Conservation (phyloP, 331 rosid species). For the Pyracantha coccinea region DNA sequence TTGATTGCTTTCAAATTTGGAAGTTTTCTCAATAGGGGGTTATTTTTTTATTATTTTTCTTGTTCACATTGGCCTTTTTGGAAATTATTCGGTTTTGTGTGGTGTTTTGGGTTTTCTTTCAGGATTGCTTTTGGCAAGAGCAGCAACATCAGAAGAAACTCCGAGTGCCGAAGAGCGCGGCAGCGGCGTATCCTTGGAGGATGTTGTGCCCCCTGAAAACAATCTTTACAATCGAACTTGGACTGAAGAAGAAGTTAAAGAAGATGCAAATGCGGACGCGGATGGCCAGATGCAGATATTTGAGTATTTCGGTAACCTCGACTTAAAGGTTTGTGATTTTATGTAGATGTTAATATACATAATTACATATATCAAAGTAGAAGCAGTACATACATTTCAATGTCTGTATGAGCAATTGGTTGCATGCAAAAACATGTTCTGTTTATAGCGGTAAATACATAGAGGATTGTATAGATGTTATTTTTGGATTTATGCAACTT, state of each 20-base stretch:
- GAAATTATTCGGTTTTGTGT: not conserved
- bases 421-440: not conserved
- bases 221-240: conserved; percentile 17
- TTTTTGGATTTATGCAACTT: not conserved
- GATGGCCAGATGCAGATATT: conserved; percentile 27
- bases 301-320: conserved; percentile 39
- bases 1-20: not conserved
- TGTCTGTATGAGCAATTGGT: not conserved
- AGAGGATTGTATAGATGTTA: not conserved
- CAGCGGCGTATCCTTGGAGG: conserved; percentile 25
- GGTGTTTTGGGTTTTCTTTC: conserved; percentile 6
- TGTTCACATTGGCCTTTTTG: not conserved
- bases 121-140: conserved; percentile 45
- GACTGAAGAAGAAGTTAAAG: conserved; percentile 24
- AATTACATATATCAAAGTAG: not conserved
- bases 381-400: not conserved
- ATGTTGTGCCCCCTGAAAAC: conserved; percentile 25
- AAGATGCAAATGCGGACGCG: conserved; percentile 24
- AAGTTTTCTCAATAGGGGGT: not conserved
- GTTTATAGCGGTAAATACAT: not conserved
- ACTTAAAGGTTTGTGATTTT: conserved; percentile 24
- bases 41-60: not conserved
- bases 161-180: conserved; percentile 40
- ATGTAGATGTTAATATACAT: no score
- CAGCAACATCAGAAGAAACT: conserved; percentile 49